Evolutionary conservation across 768 basidiomycete species (phyloP).

Genomic region (Termitomyces heimii): DNA sequence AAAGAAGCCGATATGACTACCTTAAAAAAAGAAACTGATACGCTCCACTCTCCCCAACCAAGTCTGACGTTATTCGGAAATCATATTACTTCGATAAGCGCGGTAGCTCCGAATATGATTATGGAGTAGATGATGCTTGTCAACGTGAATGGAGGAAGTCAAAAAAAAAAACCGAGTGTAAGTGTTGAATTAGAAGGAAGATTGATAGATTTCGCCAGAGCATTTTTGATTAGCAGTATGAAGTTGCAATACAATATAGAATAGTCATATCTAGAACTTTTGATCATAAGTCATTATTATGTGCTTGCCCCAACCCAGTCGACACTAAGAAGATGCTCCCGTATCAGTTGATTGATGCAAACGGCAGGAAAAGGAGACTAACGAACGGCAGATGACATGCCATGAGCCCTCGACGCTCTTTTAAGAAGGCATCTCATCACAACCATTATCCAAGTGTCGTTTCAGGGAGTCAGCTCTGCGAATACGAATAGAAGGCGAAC

Average conservation of each 20-base stretch:
- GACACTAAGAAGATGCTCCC: conserved; percentile 9
- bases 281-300: conserved; percentile 10
- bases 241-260: neutral
- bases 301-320: neutral
- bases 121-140: neutral
- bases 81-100: conserved; percentile 13
- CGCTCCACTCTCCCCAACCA: no score
- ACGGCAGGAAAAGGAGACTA: neutral
- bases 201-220: conserved; percentile 2
- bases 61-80: conserved; percentile 22
- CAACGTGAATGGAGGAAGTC: conserved; percentile 6
- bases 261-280: conserved; percentile 14
- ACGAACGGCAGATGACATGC: neutral
- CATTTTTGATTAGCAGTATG: conserved; percentile 7
- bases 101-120: conserved; percentile 7
- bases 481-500: conserved; percentile 5
- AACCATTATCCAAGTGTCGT: conserved; percentile 74
- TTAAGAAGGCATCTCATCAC: conserved; percentile 21
- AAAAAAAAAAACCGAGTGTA: neutral
- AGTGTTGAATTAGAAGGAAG: neutral
- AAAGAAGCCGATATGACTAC: conserved; percentile 12
- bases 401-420: neutral
- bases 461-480: conserved; percentile 51
- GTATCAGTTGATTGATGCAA: conserved; percentile 3
- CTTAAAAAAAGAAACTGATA: neutral